Evolutionary conservation across 2,329 filamentous ascomycete species (phyloP), one percentile per base, ranked within the genome.

Genomic region (Ceratocystis alfenasii): DNA sequence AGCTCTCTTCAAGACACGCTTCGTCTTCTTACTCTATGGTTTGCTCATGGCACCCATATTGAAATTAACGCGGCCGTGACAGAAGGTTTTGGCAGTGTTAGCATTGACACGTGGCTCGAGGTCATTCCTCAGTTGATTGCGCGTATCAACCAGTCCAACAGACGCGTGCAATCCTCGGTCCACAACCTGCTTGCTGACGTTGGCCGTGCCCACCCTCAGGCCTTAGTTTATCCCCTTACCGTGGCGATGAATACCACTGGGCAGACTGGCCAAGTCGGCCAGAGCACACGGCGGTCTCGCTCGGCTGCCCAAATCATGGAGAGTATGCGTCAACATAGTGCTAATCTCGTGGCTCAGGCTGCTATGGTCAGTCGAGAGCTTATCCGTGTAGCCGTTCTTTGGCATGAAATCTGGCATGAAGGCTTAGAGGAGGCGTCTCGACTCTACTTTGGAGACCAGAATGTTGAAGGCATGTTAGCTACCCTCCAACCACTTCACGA

Each of bases 381-480:
- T 66, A 97, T 99, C 72, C 87, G 94, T 63, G 95, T 99, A 67
- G 94, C 94, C 17, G 93, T 99, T 1, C 76, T 99, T 28, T 99
- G 95, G 95, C 94, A 99, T 73, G 94, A 99, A 73, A 88, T 95
- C 70, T 99, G 94, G 94, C 94, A 99, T 70, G 95, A 99, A 75
- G 95, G 89, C 33, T 81, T 99, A 17, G 94, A 99, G 75, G 95
- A 99, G 77, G 95, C 94, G 0, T 96, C 91, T 41, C 85, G 94
- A 64, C 80, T 99, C 20, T 99, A 97, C 79, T 99, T 99, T 76
- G 94, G 93, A 68, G 93, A 97, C 72, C 88, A 95, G 72, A 96
- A 99, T 74, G 94, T 97, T 57, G 89, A 96, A 68, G 95, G 93
- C 72, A 99, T 99, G 94, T 94, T 99, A 74, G 83, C 86, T 10